phyloP scores from a whole-genome alignment of 768 basidiomycete species.

The Boletellus emodensis region DNA sequence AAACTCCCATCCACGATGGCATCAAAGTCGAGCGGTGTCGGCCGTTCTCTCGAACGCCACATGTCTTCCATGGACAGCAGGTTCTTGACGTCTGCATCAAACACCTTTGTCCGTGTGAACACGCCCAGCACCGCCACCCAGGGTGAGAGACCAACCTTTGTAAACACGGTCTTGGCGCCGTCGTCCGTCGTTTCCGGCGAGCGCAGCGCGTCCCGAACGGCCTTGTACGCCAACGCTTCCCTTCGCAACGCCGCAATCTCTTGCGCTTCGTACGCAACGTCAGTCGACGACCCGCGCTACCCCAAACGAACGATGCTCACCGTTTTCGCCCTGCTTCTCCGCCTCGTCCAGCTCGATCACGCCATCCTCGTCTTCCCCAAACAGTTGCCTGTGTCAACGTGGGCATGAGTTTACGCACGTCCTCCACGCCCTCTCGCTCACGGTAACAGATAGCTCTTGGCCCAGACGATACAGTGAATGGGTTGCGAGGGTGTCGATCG shows the following conservation, averaged over 20 bases:
- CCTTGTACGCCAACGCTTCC: conserved; percentile 83
- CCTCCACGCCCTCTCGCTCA: no score
- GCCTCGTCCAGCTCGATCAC: conserved; percentile 85
- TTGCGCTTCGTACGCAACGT: conserved; percentile 49
- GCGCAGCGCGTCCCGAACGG: conserved; percentile 70
- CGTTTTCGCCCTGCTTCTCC: conserved; percentile 90
- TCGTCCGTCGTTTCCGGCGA: conserved; percentile 34
- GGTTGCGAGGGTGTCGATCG: conserved; percentile 95
- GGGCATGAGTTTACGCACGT: not conserved
- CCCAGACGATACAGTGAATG: conserved; percentile 99
- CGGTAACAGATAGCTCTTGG: conserved; percentile 94
- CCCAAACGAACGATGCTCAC: conserved; percentile 38
- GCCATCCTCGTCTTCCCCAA: conserved; percentile 89
- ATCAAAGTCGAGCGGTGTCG: conserved; percentile 80
- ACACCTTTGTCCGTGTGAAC: conserved; percentile 54
- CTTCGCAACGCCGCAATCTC: conserved; percentile 89
- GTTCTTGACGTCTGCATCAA: conserved; percentile 81
- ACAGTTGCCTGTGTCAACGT: conserved; percentile 65
- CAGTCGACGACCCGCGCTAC: not conserved
- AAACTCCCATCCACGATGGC: conserved; percentile 65
- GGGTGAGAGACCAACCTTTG: conserved; percentile 57
- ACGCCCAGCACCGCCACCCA: not conserved
- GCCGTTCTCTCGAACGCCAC: conserved; percentile 91
- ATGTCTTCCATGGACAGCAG: conserved; percentile 92
- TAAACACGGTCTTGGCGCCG: conserved; percentile 71